Percentiles rank a stretch among this genome's conserved stretches.
phyloP scores from a whole-genome alignment of 2,329 filamentous ascomycete species.

The Neopestalotiopsis sp. region DNA sequence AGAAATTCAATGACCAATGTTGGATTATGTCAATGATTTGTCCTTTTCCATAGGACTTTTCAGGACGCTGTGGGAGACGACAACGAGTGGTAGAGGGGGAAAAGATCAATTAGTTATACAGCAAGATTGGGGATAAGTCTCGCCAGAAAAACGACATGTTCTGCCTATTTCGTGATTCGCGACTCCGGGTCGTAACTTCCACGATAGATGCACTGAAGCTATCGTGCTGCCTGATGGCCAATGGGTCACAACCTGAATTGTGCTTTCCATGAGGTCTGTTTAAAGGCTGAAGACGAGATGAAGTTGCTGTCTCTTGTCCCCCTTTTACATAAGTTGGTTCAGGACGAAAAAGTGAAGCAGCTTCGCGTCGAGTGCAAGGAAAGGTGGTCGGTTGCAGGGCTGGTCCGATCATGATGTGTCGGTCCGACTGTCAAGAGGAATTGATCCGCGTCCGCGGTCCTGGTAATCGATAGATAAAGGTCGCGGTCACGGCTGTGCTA shows the following conservation, averaged over 20 bases:
- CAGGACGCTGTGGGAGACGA: too few species aligned
- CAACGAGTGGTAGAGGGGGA: neutral
- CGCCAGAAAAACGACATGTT: neutral
- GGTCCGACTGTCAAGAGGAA: neutral
- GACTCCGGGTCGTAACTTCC: constrained; percentile 2
- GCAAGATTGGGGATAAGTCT: neutral
- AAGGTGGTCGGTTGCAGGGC: neutral
- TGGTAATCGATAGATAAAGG: neutral
- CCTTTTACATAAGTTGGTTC: neutral
- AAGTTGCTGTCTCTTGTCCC: neutral
- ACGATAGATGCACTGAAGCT: neutral
- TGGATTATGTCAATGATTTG: too few species aligned
- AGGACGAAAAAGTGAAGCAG: neutral
- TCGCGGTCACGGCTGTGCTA: neutral
- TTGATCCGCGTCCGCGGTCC: neutral
- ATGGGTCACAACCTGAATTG: neutral
- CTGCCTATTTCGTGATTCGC: neutral
- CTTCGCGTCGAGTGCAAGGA: neutral
- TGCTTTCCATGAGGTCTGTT: neutral
- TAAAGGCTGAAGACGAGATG: neutral
- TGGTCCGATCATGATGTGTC: neutral
- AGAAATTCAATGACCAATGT: too few species aligned
- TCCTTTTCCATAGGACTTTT: too few species aligned
- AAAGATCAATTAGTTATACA: neutral
- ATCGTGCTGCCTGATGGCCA: neutral